Percentiles rank a stretch among this genome's conserved stretches.
Evolutionary conservation across 129 eudicot genomes (phyloP).

Genomic region (Flaveria bidentis): DNA sequence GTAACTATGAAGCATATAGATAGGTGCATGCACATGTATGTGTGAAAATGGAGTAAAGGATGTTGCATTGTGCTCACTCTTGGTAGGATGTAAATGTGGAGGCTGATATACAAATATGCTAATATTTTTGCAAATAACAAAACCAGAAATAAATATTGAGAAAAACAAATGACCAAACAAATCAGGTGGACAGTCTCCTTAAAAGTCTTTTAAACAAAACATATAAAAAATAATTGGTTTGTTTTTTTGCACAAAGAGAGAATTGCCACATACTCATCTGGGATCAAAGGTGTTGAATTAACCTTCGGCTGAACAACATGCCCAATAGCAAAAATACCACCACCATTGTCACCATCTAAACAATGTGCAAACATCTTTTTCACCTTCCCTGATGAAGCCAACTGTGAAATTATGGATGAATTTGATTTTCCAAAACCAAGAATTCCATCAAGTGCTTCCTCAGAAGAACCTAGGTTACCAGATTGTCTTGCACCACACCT

Average conservation of each 20-base stretch:
- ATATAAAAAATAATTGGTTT: neutral
- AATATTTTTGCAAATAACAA: neutral
- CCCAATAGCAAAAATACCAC: conserved; percentile 94
- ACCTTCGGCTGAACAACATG: conserved; percentile 88
- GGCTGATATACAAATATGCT: neutral
- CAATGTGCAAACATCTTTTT: conserved; percentile 95
- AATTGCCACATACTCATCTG: conserved; percentile 55
- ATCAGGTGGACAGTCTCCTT: neutral
- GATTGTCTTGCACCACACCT: conserved; percentile 79
- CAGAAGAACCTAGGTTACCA: conserved; percentile 58
- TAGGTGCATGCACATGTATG: neutral
- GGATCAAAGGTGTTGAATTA: conserved; percentile 64
- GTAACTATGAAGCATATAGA: neutral
- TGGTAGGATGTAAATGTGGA: neutral
- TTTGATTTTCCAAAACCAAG: conserved; percentile 91
- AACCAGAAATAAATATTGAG: neutral
- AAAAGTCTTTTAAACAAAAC: neutral
- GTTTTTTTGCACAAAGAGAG: neutral
- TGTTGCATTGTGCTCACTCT: neutral
- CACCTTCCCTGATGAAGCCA: conserved; percentile 80
- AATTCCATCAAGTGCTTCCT: conserved; percentile 85
- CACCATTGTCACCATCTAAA: conserved; percentile 85
- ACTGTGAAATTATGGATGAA: conserved; percentile 76
- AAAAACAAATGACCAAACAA: neutral
- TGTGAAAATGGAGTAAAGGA: neutral